phyloP scores from a whole-genome alignment of 2,329 filamentous ascomycete genomes.

The Botryotinia calthae region DNA sequence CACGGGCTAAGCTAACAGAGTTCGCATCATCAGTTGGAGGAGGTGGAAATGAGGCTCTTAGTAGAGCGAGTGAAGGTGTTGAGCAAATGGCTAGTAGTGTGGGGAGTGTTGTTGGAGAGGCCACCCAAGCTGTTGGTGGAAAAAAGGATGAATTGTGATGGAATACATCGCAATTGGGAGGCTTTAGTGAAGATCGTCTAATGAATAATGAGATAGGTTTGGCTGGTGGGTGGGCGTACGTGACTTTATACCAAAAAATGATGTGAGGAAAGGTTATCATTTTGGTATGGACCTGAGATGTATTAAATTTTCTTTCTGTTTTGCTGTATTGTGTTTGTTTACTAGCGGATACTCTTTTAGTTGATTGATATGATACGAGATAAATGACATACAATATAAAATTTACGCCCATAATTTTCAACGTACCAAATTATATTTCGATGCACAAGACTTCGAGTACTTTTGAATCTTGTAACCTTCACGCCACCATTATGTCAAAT shows the following conservation, averaged over 20 bases:
- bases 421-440: neutral
- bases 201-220: constrained; percentile 10
- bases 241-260: neutral
- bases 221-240: neutral
- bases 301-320: neutral
- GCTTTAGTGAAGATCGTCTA: neutral
- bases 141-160: constrained; percentile 53
- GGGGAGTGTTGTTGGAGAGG: constrained; percentile 42
- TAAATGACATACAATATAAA: constrained; percentile 4
- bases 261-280: neutral
- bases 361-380: neutral
- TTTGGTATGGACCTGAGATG: neutral
- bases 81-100: constrained; percentile 49
- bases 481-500: neutral
- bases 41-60: constrained; percentile 39
- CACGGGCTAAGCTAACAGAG: constrained; percentile 33
- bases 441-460: neutral
- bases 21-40: constrained; percentile 33
- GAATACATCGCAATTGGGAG: neutral
- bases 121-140: constrained; percentile 34
- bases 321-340: constrained; percentile 8
- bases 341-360: neutral
- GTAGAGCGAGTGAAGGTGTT: constrained; percentile 43
- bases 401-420: too few relatives aligned
- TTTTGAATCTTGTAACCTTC: neutral